Percentiles rank a stretch among this genome's conserved stretches.
These are phyloP conservation scores for Periconia sp. DNA, from an alignment of 2,329 filamentous ascomycete genomes.

Conservation along the genomic window DNA sequence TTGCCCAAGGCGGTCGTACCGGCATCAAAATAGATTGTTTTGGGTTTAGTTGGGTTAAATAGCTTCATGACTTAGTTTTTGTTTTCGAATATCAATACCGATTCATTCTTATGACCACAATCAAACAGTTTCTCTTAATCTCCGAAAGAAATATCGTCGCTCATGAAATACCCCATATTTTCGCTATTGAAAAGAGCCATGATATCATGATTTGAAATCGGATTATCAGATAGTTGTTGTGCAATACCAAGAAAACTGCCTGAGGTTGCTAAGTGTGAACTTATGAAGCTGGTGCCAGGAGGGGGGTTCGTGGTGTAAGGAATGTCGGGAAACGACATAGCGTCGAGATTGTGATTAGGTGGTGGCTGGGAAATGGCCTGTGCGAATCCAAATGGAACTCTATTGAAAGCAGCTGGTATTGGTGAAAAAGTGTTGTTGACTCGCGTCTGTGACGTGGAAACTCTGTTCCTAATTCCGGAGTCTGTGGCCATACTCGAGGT, in stretches of 20 bases:
- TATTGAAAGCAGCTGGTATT: not conserved
- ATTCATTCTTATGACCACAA: not conserved
- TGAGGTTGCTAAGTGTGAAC: constrained; percentile 11
- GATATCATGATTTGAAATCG: constrained; percentile 23
- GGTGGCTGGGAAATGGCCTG: not conserved
- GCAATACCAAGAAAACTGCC: constrained; percentile 26
- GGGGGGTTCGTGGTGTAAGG: not conserved
- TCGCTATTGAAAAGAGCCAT: constrained; percentile 25
- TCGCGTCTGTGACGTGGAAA: not conserved
- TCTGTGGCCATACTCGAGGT: not conserved
- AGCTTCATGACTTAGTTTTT: not conserved
- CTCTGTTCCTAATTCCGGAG: not conserved
- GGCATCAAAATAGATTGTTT: constrained; percentile 9
- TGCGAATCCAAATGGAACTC: not conserved
- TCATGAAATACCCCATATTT: constrained; percentile 20
- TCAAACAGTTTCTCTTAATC: not conserved
- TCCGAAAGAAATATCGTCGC: constrained; percentile 6
- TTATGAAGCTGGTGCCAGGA: constrained; percentile 5
- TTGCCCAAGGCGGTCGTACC: constrained; percentile 36
- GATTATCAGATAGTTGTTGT: constrained; percentile 25
- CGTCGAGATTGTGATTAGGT: not conserved
- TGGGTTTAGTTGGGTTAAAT: not conserved
- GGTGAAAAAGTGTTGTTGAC: not conserved
- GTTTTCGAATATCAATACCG: not conserved
- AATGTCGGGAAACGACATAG: not conserved